phyloP scores from a whole-genome alignment of 2,329 filamentous ascomycete species.

The Dactylellina parvicollis region DNA sequence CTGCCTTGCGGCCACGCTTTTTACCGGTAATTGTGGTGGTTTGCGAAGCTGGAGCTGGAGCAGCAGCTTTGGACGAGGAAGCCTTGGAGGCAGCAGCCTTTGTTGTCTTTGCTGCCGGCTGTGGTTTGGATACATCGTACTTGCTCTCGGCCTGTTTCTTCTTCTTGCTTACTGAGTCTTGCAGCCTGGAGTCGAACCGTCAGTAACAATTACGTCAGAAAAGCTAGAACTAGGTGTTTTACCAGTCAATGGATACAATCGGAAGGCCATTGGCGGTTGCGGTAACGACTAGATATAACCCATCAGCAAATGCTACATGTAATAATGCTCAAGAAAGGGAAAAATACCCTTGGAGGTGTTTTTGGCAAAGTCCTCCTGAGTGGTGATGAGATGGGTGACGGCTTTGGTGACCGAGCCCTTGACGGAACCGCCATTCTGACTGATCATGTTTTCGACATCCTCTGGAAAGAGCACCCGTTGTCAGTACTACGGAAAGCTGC shows the following conservation, averaged over 20 bases:
- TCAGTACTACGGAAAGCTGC: slow-evolving; percentile 19
- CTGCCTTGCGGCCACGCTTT: slow-evolving; percentile 54
- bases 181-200: slow-evolving; percentile 17
- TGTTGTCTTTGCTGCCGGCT: slow-evolving; percentile 8
- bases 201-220: not conserved
- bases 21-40: slow-evolving; percentile 47
- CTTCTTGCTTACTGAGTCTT: slow-evolving; percentile 43
- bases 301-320: slow-evolving; percentile 5
- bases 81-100: slow-evolving; percentile 42
- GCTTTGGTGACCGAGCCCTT: slow-evolving; percentile 65
- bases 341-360: slow-evolving; percentile 64
- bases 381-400: slow-evolving; percentile 70
- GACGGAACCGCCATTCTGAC: slow-evolving; percentile 65
- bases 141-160: slow-evolving; percentile 50
- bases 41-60: slow-evolving; percentile 39
- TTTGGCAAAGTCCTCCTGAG: slow-evolving; percentile 66
- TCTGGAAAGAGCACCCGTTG: slow-evolving; percentile 51
- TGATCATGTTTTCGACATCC: slow-evolving; percentile 64
- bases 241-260: slow-evolving; percentile 24
- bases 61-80: slow-evolving; percentile 24
- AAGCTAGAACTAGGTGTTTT: not conserved
- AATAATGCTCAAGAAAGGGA: not conserved
- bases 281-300: slow-evolving; percentile 2
- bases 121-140: slow-evolving; percentile 33
- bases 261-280: slow-evolving; percentile 30